Evolutionary conservation across 306 rosid genomes (phyloP), one percentile per base, ranked within the genome.

Genomic region (Prinsepia uniflora): DNA sequence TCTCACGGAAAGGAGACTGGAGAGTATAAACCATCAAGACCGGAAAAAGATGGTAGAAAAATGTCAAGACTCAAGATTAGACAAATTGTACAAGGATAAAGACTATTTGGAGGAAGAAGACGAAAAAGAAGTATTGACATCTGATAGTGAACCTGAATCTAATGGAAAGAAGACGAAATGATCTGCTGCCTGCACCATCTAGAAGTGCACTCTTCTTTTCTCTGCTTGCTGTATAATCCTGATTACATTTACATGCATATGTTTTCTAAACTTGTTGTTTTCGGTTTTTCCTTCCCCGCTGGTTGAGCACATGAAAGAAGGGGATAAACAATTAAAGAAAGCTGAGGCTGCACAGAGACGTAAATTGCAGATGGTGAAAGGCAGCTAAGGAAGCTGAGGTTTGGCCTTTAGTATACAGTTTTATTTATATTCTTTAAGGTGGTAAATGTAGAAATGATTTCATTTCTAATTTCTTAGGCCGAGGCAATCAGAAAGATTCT

Each of bases 381-480:
- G 84, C 84, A 5, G 85, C 92, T 63, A 79, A 72, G 76, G 87
- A 87, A 67, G 81, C 87, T 19, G 92, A 87, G 92, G 87, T 87
- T 75, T 84, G 85, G 30, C 42, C 20, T 50, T 50, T 67, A 24
- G 30, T 24, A 49, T 70, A 30, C 50, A 43, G 41, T 24, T 65
- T 46, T 72, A 30, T n/a, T 8, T 8, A 53, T 53, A n/a, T 71
- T 57, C 13, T 66, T 63, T 65, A 6, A 44, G n/a, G 57, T 36
- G 61, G 8, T 17, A 50, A 19, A 24, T 72, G 14, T 56, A 66
- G 68, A 79, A 36, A 45, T 43, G 15, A 22, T 67, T 66, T 72
- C 49, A 52, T 39, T 50, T 44, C n/a, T 71, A 36, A 56, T 76
- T 64, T 76, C 36, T 71, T 76, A 88, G 88, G 90, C 80, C 5